Conservation (phyloP, 306 rosid genomes). For the Castanea mollissima region DNA sequence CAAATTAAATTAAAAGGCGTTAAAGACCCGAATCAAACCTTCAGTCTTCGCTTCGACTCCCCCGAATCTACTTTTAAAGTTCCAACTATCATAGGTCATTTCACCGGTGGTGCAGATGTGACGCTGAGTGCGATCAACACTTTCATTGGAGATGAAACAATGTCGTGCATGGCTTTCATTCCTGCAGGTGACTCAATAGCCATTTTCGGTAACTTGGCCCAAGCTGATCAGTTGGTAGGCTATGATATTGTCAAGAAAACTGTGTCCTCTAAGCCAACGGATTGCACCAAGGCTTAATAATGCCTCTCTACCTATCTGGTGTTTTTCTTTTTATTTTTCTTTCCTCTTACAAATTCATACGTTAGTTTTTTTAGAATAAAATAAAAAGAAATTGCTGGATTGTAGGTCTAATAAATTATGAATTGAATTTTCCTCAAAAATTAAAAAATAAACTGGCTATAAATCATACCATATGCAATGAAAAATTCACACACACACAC, state of each 20-base stretch:
- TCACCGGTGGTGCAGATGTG: constrained; percentile 33
- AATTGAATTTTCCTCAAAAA: too few relatives aligned
- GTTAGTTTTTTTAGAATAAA: not conserved
- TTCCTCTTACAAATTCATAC: too few relatives aligned
- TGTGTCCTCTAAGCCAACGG: constrained; percentile 42
- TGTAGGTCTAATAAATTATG: too few relatives aligned
- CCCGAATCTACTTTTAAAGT: not conserved
- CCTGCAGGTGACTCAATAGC: not conserved
- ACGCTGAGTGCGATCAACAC: constrained; percentile 20
- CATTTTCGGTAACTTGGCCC: constrained; percentile 56
- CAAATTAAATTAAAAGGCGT: not conserved
- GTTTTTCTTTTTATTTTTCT: too few relatives aligned
- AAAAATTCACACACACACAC: too few relatives aligned
- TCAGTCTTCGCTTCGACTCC: constrained; percentile 29
- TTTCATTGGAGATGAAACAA: constrained; percentile 9
- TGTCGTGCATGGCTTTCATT: constrained; percentile 44
- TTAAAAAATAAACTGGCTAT: too few relatives aligned
- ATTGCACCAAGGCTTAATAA: constrained; percentile 18
- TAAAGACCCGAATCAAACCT: not conserved
- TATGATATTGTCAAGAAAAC: constrained; percentile 32
- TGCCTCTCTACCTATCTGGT: too few relatives aligned
- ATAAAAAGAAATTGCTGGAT: too few relatives aligned
- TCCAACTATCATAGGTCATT: constrained; percentile 36
- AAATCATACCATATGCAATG: too few relatives aligned
- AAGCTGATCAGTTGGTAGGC: constrained; percentile 48